phyloP scores from a whole-genome alignment of 1,284 basidiomycete genomes.

The Trametes polyzona region DNA sequence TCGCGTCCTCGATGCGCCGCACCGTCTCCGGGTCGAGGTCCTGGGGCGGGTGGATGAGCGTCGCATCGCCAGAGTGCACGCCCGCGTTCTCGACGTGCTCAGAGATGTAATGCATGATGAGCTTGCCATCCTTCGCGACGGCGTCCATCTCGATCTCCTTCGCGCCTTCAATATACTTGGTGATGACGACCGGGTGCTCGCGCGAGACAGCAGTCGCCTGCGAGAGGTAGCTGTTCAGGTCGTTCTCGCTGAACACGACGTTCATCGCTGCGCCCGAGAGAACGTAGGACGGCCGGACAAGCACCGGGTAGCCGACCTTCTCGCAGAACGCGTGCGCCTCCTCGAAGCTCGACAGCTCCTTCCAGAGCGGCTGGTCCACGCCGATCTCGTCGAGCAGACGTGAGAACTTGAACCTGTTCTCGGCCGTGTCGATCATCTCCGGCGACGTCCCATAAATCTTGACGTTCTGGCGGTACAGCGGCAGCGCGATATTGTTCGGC shows the following conservation, averaged over 20 bases:
- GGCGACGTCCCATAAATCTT: constrained; percentile 98
- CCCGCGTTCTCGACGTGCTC: constrained; percentile 99
- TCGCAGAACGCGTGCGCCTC: constrained; percentile 90
- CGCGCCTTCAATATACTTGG: constrained; percentile 98
- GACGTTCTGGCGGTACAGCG: constrained; percentile 93
- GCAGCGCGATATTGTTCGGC: constrained; percentile 97
- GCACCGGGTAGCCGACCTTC: constrained; percentile 92
- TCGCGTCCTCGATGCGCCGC: constrained; percentile 94
- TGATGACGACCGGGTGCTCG: constrained; percentile 98
- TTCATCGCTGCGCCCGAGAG: constrained; percentile 99
- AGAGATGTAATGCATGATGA: constrained; percentile 99
- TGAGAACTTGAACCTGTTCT: constrained; percentile 99
- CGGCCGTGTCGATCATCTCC: constrained; percentile 99
- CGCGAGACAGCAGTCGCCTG: constrained; percentile 97
- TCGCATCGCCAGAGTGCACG: constrained; percentile 97
- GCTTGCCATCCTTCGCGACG: constrained; percentile 94
- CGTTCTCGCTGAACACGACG: constrained; percentile 93
- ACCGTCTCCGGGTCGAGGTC: constrained; percentile 97
- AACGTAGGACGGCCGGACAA: constrained; percentile 97
- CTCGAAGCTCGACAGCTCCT: constrained; percentile 91
- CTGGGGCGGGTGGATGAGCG: constrained; percentile 96
- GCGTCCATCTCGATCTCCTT: constrained; percentile 99
- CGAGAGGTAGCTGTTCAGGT: constrained; percentile 89
- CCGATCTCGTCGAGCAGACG: constrained; percentile 96
- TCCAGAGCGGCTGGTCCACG: constrained; percentile 97